Base-by-base conservation (phyloP, 495 filamentous ascomycete genomes). In the Penicillium ochrochloron region DNA sequence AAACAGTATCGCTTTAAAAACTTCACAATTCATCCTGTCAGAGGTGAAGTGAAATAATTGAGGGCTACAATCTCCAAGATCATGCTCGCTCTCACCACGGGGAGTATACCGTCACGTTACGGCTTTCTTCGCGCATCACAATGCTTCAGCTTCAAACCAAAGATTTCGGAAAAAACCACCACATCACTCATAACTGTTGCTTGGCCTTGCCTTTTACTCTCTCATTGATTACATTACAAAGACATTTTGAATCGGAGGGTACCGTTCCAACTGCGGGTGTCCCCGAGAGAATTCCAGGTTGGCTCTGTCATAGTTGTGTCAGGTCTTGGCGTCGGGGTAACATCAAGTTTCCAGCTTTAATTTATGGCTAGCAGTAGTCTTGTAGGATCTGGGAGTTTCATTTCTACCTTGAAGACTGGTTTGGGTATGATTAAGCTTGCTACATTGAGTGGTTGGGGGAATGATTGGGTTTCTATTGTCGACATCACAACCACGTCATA, bases 401-500 rank as follows among this genome's bases (percentile, higher is more conserved):
- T 19, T 21, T 9, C 31, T 7, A 5, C n/a, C 19, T n/a, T 8
- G 15, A 19, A 19, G 5, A 44, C 41, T 44, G 7, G 17, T 19
- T 44, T 19, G 17, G 7, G 42, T 44, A 44, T 21, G n/a, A 44
- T 44, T 44, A 44, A 44, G 9, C n/a, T 44, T 44, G 17, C 0
- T 5, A 5, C n/a, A 19, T 7, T 12, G 25, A 27, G 7, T 44
- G 5, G 8, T 44, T 44, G 41, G 42, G 7, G n/a, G 10, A n/a
- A 5, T 53, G 25, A 4, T 4, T 27, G 25, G 25, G 25, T 27
- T 27, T 27, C n/a, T 27, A 27, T 19, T 27, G 6, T 53, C 50
- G 50, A 29, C 50, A 53, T 53, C 50, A 53, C 50, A 5, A 8
- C 17, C 50, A 53, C 50, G 50, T 53, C 50, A 53, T 31, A 21